Evolutionary conservation across 805 yeast genomes (phyloP).

Genomic region (Saccharomycopsis microspora): DNA sequence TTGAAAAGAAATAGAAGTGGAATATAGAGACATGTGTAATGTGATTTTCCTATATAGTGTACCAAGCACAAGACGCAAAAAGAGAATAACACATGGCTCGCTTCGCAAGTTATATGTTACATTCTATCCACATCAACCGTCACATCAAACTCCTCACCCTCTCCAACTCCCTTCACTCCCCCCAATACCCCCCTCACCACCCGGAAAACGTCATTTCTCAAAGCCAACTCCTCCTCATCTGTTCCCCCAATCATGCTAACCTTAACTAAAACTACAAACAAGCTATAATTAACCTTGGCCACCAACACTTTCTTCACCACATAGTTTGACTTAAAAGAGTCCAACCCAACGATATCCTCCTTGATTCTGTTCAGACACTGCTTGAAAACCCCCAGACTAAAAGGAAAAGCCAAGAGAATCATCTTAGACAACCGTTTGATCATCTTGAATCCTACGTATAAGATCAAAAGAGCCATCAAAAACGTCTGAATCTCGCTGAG

Average conservation of each 20-base stretch:
- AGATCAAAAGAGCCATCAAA: slow-evolving; percentile 32
- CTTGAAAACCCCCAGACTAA: slow-evolving; percentile 27
- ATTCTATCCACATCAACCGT: slow-evolving; percentile 32
- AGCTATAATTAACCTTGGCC: slow-evolving; percentile 50
- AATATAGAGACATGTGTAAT: no score
- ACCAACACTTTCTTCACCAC: slow-evolving; percentile 35
- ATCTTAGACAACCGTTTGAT: slow-evolving; percentile 41
- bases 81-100: no score
- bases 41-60: no score
- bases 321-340: slow-evolving; percentile 40
- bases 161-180: slow-evolving; percentile 13
- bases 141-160: slow-evolving; percentile 25
- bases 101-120: slow-evolving; percentile 8
- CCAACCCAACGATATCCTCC: slow-evolving; percentile 36
- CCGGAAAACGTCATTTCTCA: slow-evolving; percentile 38
- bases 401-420: slow-evolving; percentile 42
- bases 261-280: slow-evolving; percentile 45
- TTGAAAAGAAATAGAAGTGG: no score
- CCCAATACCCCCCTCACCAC: slow-evolving; percentile 26
- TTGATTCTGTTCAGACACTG: slow-evolving; percentile 27
- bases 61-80: no score
- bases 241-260: slow-evolving; percentile 58
- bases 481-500: slow-evolving; percentile 36
- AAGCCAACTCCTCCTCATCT: slow-evolving; percentile 51
- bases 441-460: slow-evolving; percentile 40